These are phyloP conservation scores for Leptographium procerum DNA, from an alignment of 2,329 filamentous ascomycete species.

Conservation along the genomic window DNA sequence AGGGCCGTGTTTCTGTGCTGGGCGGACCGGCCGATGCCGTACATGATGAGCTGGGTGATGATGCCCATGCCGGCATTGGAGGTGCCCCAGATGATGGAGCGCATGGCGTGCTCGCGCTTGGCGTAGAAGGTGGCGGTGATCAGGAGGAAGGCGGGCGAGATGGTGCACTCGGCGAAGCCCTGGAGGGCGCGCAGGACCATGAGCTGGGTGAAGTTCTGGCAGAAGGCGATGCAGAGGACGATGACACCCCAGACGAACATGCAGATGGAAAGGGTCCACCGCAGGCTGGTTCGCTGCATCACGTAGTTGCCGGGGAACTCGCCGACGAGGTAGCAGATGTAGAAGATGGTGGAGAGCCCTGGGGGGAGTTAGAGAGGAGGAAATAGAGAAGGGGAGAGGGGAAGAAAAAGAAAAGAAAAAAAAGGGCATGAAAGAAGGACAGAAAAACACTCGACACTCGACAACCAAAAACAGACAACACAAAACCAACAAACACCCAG, in stretches of 20 bases:
- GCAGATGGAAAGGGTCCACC: conserved; percentile 16
- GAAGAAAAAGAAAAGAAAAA: not conserved
- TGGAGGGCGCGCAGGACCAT: conserved; percentile 24
- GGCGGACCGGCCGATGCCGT: conserved; percentile 15
- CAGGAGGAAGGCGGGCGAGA: conserved; percentile 23
- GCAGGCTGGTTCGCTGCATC: conserved; percentile 18
- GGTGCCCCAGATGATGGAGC: conserved; percentile 22
- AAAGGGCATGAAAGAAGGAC: no score
- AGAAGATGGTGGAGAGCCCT: conserved; percentile 24
- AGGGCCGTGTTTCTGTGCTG: conserved; percentile 4
- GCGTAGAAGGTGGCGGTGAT: conserved; percentile 26
- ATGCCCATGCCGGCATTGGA: conserved; percentile 17
- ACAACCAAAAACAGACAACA: no score
- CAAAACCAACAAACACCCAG: no score
- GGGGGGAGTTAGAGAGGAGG: not conserved
- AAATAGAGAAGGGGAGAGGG: no score
- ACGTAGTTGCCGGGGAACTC: conserved; percentile 22
- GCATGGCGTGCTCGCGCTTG: conserved; percentile 23
- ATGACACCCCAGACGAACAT: conserved; percentile 21
- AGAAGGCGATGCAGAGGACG: conserved; percentile 25
- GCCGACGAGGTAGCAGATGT: conserved; percentile 20
- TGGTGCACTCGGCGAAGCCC: conserved; percentile 28
- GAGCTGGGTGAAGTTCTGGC: conserved; percentile 26
- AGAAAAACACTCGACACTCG: no score
- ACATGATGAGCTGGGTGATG: conserved; percentile 8